phyloP scores from a whole-genome alignment of 805 yeast species.

The Lachancea sp. region DNA sequence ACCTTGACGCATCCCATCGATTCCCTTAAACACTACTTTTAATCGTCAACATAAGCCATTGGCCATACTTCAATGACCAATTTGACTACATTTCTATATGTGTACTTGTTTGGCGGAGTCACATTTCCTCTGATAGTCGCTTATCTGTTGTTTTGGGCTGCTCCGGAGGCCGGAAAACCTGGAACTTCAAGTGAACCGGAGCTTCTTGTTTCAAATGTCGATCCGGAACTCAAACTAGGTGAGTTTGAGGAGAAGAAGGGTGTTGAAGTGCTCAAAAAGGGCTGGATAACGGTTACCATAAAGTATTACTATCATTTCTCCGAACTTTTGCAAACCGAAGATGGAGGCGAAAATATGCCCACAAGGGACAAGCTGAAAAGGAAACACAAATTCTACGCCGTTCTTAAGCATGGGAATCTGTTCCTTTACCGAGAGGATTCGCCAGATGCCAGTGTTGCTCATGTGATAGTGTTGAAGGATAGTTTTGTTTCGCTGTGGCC shows the following conservation, averaged over 20 bases:
- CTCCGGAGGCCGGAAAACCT: slow-evolving; percentile 23
- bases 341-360: slow-evolving; percentile 18
- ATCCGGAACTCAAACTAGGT: slow-evolving; percentile 47
- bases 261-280: slow-evolving; percentile 55
- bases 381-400: slow-evolving; percentile 57
- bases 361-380: slow-evolving; percentile 33
- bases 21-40: background rate
- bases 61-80: slow-evolving; percentile 17
- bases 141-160: slow-evolving; percentile 32
- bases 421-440: slow-evolving; percentile 71
- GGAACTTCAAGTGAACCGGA: slow-evolving; percentile 8
- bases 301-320: slow-evolving; percentile 57
- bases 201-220: slow-evolving; percentile 20
- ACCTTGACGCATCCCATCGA: background rate
- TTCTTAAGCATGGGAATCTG: slow-evolving; percentile 79
- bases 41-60: too few species aligned
- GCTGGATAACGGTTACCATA: slow-evolving; percentile 81
- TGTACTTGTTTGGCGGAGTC: slow-evolving; percentile 71
- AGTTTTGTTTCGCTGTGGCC: slow-evolving; percentile 84
- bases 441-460: slow-evolving; percentile 44
- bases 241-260: slow-evolving; percentile 62
- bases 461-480: slow-evolving; percentile 70
- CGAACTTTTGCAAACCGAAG: slow-evolving; percentile 16
- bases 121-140: slow-evolving; percentile 51
- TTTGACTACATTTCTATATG: slow-evolving; percentile 33